Evolutionary conservation across 495 filamentous ascomycete genomes (phyloP).

Genomic region (Hypoxylon perforatum): DNA sequence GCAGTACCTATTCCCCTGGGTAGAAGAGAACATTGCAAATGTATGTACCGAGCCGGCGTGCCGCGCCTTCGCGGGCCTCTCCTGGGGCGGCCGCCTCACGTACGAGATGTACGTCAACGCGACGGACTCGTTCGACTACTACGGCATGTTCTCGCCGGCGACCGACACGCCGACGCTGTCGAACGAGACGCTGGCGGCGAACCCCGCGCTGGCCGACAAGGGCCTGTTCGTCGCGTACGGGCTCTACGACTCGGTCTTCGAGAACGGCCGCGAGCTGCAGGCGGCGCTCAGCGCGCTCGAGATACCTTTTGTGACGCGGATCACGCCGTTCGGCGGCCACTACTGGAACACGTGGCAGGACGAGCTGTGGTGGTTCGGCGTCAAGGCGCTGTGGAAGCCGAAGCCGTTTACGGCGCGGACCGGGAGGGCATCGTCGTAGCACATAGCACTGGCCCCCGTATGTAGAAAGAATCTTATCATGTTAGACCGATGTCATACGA

Average conservation of each 20-base stretch:
- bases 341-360: conserved; percentile 52
- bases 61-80: conserved; percentile 47
- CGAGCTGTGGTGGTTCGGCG: conserved; percentile 50
- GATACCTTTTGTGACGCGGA: conserved; percentile 32
- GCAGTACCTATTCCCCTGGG: conserved; percentile 46
- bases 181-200: conserved; percentile 24
- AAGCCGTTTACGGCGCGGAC: conserved; percentile 25
- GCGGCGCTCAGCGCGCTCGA: conserved; percentile 34
- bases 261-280: conserved; percentile 37
- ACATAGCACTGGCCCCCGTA: not conserved
- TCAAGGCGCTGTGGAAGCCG: conserved; percentile 49
- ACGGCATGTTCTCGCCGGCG: conserved; percentile 48
- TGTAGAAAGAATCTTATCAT: not conserved
- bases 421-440: conserved; percentile 17
- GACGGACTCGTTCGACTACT: conserved; percentile 47
- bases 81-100: conserved; percentile 46
- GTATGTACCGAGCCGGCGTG: conserved; percentile 42
- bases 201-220: conserved; percentile 38
- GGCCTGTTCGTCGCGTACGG: conserved; percentile 48
- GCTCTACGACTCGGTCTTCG: conserved; percentile 45
- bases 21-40: conserved; percentile 30
- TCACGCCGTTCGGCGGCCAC: conserved; percentile 47
- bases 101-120: conserved; percentile 52
- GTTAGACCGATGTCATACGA: conserved; percentile 14
- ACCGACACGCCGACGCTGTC: conserved; percentile 38